Conservation (phyloP, 2,329 filamentous ascomycete species). For the Pestalotiopsis sp. region DNA sequence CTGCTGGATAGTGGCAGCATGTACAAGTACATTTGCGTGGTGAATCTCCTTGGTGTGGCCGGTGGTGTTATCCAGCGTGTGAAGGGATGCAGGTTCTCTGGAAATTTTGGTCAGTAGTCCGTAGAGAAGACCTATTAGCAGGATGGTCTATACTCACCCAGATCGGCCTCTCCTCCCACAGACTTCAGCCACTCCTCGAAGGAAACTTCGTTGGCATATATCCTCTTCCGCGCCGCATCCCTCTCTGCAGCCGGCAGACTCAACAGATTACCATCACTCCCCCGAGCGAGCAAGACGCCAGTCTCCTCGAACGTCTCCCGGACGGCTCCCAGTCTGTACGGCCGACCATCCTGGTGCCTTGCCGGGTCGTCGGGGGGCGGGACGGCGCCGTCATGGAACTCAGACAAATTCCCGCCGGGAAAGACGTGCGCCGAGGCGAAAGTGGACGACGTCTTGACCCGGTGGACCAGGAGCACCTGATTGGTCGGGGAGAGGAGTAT, state of each 20-base stretch:
- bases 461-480: conserved; percentile 83
- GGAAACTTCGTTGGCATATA: conserved; percentile 65
- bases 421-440: conserved; percentile 96
- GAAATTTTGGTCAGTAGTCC: neutral
- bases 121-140: neutral
- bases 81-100: conserved; percentile 73
- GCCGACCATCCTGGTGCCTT: conserved; percentile 68
- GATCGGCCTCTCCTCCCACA: conserved; percentile 63
- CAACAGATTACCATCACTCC: conserved; percentile 48
- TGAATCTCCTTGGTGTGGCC: conserved; percentile 74
- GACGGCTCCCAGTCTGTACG: conserved; percentile 81
- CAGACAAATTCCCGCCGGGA: conserved; percentile 82
- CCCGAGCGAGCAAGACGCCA: conserved; percentile 74
- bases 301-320: conserved; percentile 95
- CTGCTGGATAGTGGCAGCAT: conserved; percentile 64
- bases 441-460: conserved; percentile 77
- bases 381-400: conserved; percentile 70
- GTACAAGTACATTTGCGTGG: conserved; percentile 96
- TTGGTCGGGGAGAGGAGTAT: conserved; percentile 84
- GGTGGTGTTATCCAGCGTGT: conserved; percentile 89
- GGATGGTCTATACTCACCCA: conserved; percentile 47
- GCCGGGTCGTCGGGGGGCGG: conserved; percentile 45
- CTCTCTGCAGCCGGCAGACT: conserved; percentile 59
- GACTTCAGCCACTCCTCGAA: conserved; percentile 66
- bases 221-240: conserved; percentile 64